Evolutionary conservation across 345 rosid genomes (phyloP).

Genomic region (Toxicodendron radicans): DNA sequence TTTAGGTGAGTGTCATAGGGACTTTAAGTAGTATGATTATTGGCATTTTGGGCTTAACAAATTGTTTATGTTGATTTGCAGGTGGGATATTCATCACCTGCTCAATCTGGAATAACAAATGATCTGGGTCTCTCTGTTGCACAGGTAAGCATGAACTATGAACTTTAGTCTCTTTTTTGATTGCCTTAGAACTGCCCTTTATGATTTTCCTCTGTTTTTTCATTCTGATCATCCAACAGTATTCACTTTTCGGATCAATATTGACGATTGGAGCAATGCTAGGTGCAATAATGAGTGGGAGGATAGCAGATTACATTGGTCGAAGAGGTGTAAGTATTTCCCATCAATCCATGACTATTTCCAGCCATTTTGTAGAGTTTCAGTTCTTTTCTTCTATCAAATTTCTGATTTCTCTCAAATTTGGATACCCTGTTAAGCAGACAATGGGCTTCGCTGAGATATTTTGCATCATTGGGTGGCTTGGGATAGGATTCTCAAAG

Average conservation of each 20-base stretch:
- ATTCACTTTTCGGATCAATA: constrained; percentile 75
- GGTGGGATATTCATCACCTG: constrained; percentile 91
- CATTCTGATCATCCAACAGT: constrained; percentile 40
- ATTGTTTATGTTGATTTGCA: constrained; percentile 26
- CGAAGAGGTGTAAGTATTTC: constrained; percentile 56
- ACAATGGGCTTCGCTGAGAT: constrained; percentile 68
- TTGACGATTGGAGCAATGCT: constrained; percentile 81
- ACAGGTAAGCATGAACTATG: constrained; percentile 37
- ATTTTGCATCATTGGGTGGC: constrained; percentile 70
- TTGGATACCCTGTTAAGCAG: constrained; percentile 31
- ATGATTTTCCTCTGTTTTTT: not conserved
- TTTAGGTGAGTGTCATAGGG: not conserved
- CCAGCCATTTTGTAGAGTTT: not conserved
- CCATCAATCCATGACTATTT: not conserved
- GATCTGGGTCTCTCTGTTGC: constrained; percentile 64
- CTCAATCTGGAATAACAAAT: constrained; percentile 67
- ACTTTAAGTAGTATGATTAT: not conserved
- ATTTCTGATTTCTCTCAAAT: constrained; percentile 2
- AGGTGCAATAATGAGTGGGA: constrained; percentile 74
- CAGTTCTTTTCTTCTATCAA: not conserved
- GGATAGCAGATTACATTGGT: constrained; percentile 63
- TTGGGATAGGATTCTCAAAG: constrained; percentile 53
- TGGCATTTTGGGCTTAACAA: constrained; percentile 2
- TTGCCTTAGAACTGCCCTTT: not conserved
- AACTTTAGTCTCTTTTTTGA: not conserved